Conservation (phyloP, 83 land plant genomes). For the Picea abies region DNA sequence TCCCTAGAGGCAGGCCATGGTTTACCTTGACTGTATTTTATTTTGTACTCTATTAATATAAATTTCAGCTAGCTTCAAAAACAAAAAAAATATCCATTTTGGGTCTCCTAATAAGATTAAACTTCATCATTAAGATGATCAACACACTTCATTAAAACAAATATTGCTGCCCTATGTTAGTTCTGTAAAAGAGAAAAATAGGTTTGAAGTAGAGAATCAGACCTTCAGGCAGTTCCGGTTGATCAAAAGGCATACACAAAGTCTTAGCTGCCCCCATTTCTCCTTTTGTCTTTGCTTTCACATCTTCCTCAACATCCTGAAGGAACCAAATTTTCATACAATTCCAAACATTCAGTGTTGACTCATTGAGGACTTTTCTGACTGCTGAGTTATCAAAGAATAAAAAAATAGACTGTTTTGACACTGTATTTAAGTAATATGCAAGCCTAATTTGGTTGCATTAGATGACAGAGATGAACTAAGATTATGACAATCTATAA, state of each 20-base stretch:
- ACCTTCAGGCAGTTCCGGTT: constrained; percentile 95
- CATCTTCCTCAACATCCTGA: constrained; percentile 96
- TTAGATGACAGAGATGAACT: neutral
- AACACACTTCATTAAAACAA: neutral
- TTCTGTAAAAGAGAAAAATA: neutral
- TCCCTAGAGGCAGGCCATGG: too few relatives aligned
- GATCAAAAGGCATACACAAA: constrained; percentile 93
- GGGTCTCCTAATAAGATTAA: neutral
- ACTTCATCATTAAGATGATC: neutral
- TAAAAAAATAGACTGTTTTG: neutral
- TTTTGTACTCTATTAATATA: too few relatives aligned
- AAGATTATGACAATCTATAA: neutral
- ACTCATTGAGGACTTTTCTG: neutral
- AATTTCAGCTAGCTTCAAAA: too few relatives aligned
- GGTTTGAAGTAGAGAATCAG: constrained; percentile 1
- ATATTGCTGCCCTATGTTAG: neutral
- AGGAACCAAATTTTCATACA: neutral
- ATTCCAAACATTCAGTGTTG: neutral
- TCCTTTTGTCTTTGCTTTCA: constrained; percentile 91
- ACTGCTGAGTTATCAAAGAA: neutral
- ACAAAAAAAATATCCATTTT: neutral
- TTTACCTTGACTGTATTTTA: too few relatives aligned
- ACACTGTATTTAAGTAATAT: neutral
- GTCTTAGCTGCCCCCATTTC: constrained; percentile 96
- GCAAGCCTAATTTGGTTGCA: neutral